phyloP scores from a whole-genome alignment of 2,329 filamentous ascomycete species.

The Penicillium janthinellum region DNA sequence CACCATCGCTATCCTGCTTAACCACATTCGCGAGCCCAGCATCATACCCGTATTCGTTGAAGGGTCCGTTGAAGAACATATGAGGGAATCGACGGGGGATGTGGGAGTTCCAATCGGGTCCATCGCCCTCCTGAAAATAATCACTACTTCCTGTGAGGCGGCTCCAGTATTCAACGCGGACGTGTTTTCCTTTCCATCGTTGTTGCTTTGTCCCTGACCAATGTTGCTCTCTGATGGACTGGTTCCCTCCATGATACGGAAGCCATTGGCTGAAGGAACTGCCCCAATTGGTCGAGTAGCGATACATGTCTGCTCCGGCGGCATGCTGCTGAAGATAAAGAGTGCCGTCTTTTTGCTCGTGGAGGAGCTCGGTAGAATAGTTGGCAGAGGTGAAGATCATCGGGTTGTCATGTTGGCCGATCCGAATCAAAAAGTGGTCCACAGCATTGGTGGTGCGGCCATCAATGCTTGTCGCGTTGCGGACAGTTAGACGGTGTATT shows the following conservation, averaged over 20 bases:
- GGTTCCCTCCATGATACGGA: conserved; percentile 56
- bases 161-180: conserved; percentile 66
- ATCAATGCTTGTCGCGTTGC: conserved; percentile 52
- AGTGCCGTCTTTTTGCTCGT: conserved; percentile 44
- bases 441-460: conserved; percentile 52
- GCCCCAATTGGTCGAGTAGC: conserved; percentile 65
- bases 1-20: conserved; percentile 50
- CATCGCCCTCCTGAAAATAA: conserved; percentile 63
- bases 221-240: conserved; percentile 49
- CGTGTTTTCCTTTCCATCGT: conserved; percentile 62
- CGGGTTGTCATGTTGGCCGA: conserved; percentile 61
- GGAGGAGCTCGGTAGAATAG: conserved; percentile 59
- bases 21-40: conserved; percentile 59
- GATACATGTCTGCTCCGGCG: conserved; percentile 63
- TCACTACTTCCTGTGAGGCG: conserved; percentile 60
- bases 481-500: conserved; percentile 60
- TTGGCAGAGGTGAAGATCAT: conserved; percentile 63
- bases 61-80: conserved; percentile 63
- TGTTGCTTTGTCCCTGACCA: conserved; percentile 64
- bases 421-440: conserved; percentile 65
- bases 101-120: conserved; percentile 36
- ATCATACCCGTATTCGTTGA: conserved; percentile 67
- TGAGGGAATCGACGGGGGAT: conserved; percentile 60
- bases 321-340: conserved; percentile 61
- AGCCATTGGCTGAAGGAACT: conserved; percentile 62